A percentile compares a stretch with the other conserved stretches of the same genome.
Conservation (phyloP, 2,329 filamentous ascomycete species). For the Alternaria postmessia region DNA sequence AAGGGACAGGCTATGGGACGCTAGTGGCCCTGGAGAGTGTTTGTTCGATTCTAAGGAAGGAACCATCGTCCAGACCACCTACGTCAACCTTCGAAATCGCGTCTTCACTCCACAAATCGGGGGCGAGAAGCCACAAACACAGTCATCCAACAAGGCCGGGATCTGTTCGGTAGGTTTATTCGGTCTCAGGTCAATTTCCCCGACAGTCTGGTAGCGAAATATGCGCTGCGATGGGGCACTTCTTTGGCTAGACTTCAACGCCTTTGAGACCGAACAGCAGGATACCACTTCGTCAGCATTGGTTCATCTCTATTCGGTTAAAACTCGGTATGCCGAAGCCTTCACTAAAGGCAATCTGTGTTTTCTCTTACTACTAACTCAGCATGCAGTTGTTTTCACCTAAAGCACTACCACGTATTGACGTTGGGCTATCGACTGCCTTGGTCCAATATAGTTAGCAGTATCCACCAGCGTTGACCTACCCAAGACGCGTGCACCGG, state of each 20-base stretch:
- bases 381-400: background rate
- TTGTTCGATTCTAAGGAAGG: constrained; percentile 5
- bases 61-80: constrained; percentile 8
- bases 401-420: constrained; percentile 8
- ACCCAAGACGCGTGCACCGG: constrained; percentile 33
- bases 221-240: constrained; percentile 34
- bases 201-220: constrained; percentile 47
- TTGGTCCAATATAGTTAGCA: constrained; percentile 28
- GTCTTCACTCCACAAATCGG: constrained; percentile 7
- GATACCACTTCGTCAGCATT: constrained; percentile 10
- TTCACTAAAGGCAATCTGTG: background rate
- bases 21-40: background rate
- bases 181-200: constrained; percentile 29
- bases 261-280: constrained; percentile 16
- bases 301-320: constrained; percentile 3
- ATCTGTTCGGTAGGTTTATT: constrained; percentile 31
- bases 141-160: constrained; percentile 9
- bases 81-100: constrained; percentile 8
- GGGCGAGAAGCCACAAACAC: constrained; percentile 12
- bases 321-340: constrained; percentile 9
- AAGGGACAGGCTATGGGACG: constrained; percentile 4
- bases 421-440: constrained; percentile 26
- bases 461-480: constrained; percentile 21
- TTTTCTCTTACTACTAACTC: background rate
- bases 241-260: constrained; percentile 25